phyloP scores from a whole-genome alignment of 2,329 filamentous ascomycete genomes.

The Colletotrichum agaves region DNA sequence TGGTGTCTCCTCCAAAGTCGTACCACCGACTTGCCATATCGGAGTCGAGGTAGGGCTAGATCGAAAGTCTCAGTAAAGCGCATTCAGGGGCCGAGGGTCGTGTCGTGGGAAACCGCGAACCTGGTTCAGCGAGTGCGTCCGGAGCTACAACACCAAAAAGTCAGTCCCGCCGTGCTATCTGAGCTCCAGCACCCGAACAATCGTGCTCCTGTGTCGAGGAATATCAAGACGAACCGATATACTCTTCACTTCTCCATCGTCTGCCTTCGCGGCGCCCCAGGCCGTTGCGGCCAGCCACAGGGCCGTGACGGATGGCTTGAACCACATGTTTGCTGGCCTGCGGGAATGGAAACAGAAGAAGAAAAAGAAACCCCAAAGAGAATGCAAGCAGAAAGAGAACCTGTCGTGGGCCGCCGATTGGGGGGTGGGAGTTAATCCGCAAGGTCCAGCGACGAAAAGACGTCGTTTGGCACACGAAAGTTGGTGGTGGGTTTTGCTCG shows the following conservation, averaged over 20 bases:
- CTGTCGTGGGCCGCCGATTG: constrained; percentile 18
- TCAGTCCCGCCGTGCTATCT: constrained; percentile 27
- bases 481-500: constrained; percentile 37
- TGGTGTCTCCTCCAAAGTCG: constrained; percentile 96
- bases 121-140: constrained; percentile 85
- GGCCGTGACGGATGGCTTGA: constrained; percentile 57
- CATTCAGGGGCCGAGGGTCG: constrained; percentile 7
- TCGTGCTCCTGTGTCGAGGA: background rate
- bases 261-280: constrained; percentile 60
- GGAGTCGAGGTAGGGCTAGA: constrained; percentile 92
- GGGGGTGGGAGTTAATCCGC: constrained; percentile 23
- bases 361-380: constrained; percentile 21
- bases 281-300: constrained; percentile 61
- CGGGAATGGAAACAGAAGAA: constrained; percentile 15
- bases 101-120: constrained; percentile 52
- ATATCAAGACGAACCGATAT: constrained; percentile 55
- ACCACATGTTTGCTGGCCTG: constrained; percentile 53
- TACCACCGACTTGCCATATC: constrained; percentile 99
- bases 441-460: constrained; percentile 37
- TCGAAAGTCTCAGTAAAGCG: constrained; percentile 37
- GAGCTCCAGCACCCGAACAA: background rate
- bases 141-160: constrained; percentile 66
- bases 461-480: constrained; percentile 34
- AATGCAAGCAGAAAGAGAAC: constrained; percentile 12
- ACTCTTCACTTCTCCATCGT: constrained; percentile 59